phyloP scores from a whole-genome alignment of 108 stramenopile species.

The Chaetoceros tenuissimus region DNA sequence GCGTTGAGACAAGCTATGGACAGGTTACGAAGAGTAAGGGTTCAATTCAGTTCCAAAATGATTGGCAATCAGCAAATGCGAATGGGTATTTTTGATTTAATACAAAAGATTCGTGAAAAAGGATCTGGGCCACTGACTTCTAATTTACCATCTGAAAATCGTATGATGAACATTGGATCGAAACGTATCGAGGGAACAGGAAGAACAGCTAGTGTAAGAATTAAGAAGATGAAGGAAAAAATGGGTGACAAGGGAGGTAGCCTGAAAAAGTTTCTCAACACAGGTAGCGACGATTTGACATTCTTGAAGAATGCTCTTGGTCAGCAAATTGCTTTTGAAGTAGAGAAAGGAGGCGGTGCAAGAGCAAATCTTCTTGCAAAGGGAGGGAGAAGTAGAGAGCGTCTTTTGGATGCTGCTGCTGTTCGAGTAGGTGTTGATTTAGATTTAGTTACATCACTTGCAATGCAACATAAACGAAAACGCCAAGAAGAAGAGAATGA shows the following conservation, averaged over 20 bases:
- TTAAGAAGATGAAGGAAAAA: conserved; percentile 62
- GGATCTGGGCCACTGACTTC: conserved; percentile 60
- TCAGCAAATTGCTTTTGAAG: conserved; percentile 70
- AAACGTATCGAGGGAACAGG: conserved; percentile 84
- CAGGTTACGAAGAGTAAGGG: conserved; percentile 56
- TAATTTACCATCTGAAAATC: conserved; percentile 85
- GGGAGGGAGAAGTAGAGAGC: conserved; percentile 32
- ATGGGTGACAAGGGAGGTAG: conserved; percentile 37
- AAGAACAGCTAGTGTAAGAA: conserved; percentile 68
- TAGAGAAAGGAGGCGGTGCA: conserved; percentile 84
- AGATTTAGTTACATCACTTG: conserved; percentile 34
- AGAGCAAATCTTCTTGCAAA: conserved; percentile 70
- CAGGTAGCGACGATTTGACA: conserved; percentile 46
- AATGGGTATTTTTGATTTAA: conserved; percentile 67
- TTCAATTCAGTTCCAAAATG: conserved; percentile 71
- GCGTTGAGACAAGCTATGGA: conserved; percentile 68
- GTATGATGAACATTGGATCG: conserved; percentile 73
- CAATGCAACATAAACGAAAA: conserved; percentile 29
- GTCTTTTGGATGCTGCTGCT: conserved; percentile 74
- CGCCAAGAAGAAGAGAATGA: conserved; percentile 10
- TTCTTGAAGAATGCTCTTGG: conserved; percentile 87
- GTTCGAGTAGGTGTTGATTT: conserved; percentile 65
- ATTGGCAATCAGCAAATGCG: conserved; percentile 57
- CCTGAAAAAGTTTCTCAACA: conserved; percentile 22
- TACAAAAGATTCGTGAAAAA: conserved; percentile 77